Base-by-base conservation (phyloP, 345 rosid genomes). In the Sonneratia alba region DNA sequence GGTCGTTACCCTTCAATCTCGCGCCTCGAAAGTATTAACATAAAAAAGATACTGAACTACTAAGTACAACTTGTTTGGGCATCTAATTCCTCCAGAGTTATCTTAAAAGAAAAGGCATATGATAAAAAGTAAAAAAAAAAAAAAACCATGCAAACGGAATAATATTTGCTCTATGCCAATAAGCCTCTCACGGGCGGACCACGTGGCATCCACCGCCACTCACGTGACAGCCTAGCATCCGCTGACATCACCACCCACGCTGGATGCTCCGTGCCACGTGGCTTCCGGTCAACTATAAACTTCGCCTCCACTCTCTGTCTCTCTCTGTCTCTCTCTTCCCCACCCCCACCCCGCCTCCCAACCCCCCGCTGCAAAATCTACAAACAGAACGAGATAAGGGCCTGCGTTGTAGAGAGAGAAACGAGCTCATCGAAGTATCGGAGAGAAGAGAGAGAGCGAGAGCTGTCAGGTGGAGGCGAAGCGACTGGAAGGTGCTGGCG, bases 251-350 rank as follows among this genome's bases (percentile, higher is more conserved):
- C 12, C 83, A 15, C 82, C 90, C 85, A 59, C 75, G 86, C 77
- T 83, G 89, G 89, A 85, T 36, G 21, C 34, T 6, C 15, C 7
- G 2, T 37, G 75, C 85, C 89, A 89, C 87, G 90, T 86, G 89
- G 82, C 79, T 68, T 69, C 47, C 10, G 38, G 77, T 69, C 70
- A 72, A 62, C 74, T 79, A 72, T 77, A 68, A 79, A 27, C 43
- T 67, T 75, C 71, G 76, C 75, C 71, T 55, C 61, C 32, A 27
- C 32, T 27, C 32, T 27, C 32, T 27, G 0, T 27, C 32, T 75
- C 72, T 69, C 73, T 42, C 72, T 27, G 37, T 72, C 36, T 38
- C 67, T 72, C 21, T 62, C 67, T 71, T 67, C 38, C 61, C 64
- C 32, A 27, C 32, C 32, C 32, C 32, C 32, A 27, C 32, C 45